Evolutionary conservation across 805 yeast species (phyloP).

Genomic region (Nakazawaea wickerhamii): DNA sequence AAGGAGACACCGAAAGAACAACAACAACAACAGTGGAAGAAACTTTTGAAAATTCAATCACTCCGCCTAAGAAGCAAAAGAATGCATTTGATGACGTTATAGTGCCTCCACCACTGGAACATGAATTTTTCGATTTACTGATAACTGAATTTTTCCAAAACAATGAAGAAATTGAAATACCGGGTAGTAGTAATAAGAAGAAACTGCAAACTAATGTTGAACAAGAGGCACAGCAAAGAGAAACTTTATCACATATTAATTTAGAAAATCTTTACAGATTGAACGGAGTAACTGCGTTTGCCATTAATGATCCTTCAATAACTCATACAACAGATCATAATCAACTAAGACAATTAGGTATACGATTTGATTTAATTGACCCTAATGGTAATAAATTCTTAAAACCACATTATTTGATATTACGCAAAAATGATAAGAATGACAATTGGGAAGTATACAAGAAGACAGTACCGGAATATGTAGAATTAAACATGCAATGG

Average conservation of each 20-base stretch:
- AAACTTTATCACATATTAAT: conserved; percentile 28
- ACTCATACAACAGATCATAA: conserved; percentile 14
- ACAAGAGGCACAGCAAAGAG: conserved; percentile 13
- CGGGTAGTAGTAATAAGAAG: not conserved
- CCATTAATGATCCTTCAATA: conserved; percentile 33
- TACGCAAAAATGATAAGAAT: conserved; percentile 23
- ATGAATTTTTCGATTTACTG: conserved; percentile 25
- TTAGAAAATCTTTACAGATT: conserved; percentile 43
- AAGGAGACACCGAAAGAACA: not conserved
- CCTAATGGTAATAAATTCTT: conserved; percentile 23
- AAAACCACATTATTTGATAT: conserved; percentile 44
- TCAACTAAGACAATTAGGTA: conserved; percentile 33
- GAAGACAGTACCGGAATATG: conserved; percentile 28
- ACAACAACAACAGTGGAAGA: not conserved
- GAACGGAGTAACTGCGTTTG: conserved; percentile 47
- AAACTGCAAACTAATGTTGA: conserved; percentile 1
- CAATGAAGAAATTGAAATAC: conserved; percentile 10
- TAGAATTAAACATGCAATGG: conserved; percentile 23
- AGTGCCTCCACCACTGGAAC: conserved; percentile 20
- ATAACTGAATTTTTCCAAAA: conserved; percentile 19
- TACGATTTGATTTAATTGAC: conserved; percentile 43
- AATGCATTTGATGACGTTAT: conserved; percentile 7
- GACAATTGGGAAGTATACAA: conserved; percentile 27
- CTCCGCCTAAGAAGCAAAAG: not conserved
- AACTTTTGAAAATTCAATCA: not conserved